These are phyloP conservation scores for Teratosphaeria destructans DNA, from an alignment of 2,329 filamentous ascomycete species.

Conservation along the genomic window DNA sequence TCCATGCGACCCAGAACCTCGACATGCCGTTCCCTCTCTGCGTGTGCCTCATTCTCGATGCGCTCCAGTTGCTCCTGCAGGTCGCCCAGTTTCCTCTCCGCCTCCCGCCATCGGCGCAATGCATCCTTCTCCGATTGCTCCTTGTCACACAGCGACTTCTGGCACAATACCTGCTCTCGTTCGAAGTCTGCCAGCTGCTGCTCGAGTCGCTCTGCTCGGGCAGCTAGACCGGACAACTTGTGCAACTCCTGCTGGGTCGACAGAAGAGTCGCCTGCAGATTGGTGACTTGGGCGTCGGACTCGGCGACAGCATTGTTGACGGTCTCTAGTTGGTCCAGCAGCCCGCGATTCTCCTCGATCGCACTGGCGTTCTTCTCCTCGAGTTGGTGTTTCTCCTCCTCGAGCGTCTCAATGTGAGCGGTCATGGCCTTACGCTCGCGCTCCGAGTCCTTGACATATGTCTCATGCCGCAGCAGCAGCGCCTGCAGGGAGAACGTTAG, in stretches of 20 bases:
- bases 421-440: slow-evolving; percentile 67
- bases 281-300: slow-evolving; percentile 69
- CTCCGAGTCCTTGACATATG: slow-evolving; percentile 87
- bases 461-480: slow-evolving; percentile 81
- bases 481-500: slow-evolving; percentile 72
- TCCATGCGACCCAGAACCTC: slow-evolving; percentile 79
- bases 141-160: slow-evolving; percentile 55
- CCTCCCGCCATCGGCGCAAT: slow-evolving; percentile 72
- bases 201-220: slow-evolving; percentile 69
- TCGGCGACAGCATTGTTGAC: slow-evolving; percentile 70
- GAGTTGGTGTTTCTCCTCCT: slow-evolving; percentile 56
- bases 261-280: slow-evolving; percentile 64
- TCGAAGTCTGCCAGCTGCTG: slow-evolving; percentile 70
- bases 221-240: slow-evolving; percentile 61
- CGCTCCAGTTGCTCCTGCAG: slow-evolving; percentile 80
- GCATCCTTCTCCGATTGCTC: slow-evolving; percentile 69
- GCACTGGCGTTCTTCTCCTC: slow-evolving; percentile 67
- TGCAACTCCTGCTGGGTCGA: slow-evolving; percentile 69
- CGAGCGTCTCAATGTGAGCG: slow-evolving; percentile 62
- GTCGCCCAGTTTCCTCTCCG: slow-evolving; percentile 66
- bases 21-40: slow-evolving; percentile 70
- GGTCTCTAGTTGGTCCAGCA: slow-evolving; percentile 74
- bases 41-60: slow-evolving; percentile 72
- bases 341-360: slow-evolving; percentile 69
- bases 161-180: slow-evolving; percentile 64